Percentiles rank a stretch among this genome's conserved stretches.
Evolutionary conservation across 768 basidiomycete genomes (phyloP).

Genomic region (Russula abietina): DNA sequence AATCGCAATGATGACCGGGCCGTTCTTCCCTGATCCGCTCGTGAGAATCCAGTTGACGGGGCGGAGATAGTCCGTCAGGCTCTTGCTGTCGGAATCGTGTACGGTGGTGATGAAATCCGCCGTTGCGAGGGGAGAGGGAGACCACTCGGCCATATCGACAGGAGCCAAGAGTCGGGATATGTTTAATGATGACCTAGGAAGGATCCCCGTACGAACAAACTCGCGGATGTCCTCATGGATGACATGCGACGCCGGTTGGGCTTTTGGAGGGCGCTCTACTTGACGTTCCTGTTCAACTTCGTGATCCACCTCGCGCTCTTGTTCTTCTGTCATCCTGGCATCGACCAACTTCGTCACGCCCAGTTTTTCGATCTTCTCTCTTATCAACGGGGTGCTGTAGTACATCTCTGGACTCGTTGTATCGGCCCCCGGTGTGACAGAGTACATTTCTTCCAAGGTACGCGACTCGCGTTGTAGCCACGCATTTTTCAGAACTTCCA

Average conservation of each 20-base stretch:
- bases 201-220: conserved; percentile 10
- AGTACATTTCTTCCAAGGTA: conserved; percentile 19
- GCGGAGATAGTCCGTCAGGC: conserved; percentile 15
- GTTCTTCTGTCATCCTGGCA: conserved; percentile 17
- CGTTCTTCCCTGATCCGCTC: conserved; percentile 8
- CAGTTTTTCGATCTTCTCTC: conserved; percentile 8
- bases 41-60: conserved; percentile 17
- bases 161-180: conserved; percentile 8
- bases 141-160: conserved; percentile 3
- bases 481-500: not conserved
- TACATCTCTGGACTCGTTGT: not conserved
- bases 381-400: not conserved
- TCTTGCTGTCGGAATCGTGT: not conserved
- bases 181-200: not conserved
- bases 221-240: conserved; percentile 5
- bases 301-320: conserved; percentile 18
- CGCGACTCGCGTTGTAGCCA: conserved; percentile 17
- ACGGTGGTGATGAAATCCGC: conserved; percentile 12
- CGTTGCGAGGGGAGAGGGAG: conserved; percentile 14
- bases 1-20: conserved; percentile 4
- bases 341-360: not conserved
- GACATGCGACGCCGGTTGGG: not conserved
- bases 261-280: conserved; percentile 4
- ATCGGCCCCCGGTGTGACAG: not conserved
- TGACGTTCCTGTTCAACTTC: conserved; percentile 18